These are phyloP conservation scores for Ceratobasidium sp. DNA, from an alignment of 1,284 basidiomycete genomes.

Conservation along the genomic window DNA sequence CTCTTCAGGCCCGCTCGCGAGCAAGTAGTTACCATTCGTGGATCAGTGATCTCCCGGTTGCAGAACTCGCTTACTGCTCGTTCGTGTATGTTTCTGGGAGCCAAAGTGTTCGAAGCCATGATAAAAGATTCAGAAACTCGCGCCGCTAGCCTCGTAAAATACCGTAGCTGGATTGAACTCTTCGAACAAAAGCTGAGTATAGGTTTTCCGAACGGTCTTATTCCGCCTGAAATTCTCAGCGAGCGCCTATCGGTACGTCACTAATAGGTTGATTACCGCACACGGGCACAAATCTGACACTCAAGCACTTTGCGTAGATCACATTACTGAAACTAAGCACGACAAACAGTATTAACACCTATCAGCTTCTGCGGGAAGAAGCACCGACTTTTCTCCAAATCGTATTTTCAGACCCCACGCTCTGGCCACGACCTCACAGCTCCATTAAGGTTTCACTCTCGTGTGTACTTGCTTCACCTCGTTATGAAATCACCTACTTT, in stretches of 20 bases:
- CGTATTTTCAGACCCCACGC: constrained; percentile 4
- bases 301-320: background rate
- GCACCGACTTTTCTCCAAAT: constrained; percentile 21
- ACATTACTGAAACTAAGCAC: background rate
- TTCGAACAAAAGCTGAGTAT: background rate
- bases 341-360: background rate
- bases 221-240: background rate
- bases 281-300: background rate
- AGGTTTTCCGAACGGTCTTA: background rate
- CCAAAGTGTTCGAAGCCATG: constrained; percentile 10
- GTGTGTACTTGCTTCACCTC: background rate
- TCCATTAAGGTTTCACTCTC: background rate
- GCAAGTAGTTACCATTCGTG: background rate
- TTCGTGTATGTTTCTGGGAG: background rate
- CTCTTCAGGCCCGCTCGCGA: constrained; percentile 1
- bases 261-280: background rate
- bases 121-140: background rate
- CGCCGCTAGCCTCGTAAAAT: background rate
- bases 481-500: constrained; percentile 13
- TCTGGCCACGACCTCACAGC: background rate
- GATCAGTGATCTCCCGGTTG: background rate
- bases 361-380: background rate
- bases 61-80: background rate
- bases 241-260: background rate
- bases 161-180: background rate